A percentile compares a stretch with the other conserved stretches of the same genome.
Conservation (phyloP, 1,284 basidiomycete genomes). For the Tilletia caries region DNA sequence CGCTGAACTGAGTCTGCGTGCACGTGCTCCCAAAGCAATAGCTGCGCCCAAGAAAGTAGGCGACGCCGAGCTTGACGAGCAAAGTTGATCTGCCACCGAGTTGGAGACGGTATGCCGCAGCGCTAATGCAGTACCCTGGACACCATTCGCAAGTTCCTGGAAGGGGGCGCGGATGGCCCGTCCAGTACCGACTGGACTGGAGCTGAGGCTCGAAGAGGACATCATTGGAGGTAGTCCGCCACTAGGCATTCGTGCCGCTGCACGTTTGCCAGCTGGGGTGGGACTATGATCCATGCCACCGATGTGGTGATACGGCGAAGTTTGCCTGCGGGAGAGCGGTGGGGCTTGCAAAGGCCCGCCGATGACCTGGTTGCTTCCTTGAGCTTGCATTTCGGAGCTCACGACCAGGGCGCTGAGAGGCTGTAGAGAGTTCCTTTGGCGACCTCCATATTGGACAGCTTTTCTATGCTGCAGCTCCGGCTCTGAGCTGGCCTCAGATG, state of each 20-base stretch:
- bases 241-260: not conserved
- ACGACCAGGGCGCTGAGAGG: no score
- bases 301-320: slow-evolving; percentile 1
- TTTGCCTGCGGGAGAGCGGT: not conserved
- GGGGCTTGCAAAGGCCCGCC: not conserved
- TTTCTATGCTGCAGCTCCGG: not conserved
- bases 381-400: no score
- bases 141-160: not conserved
- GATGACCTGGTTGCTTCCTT: not conserved
- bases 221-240: not conserved
- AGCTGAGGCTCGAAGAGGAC: not conserved
- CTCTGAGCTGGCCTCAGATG: slow-evolving; percentile 1
- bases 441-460: no score
- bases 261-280: not conserved
- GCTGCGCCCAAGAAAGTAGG: not conserved
- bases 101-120: not conserved
- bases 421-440: no score
- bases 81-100: not conserved
- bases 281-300: slow-evolving; percentile 6
- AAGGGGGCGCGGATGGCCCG: not conserved
- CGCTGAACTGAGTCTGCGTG: not conserved
- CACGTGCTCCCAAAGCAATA: not conserved
- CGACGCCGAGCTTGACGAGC: not conserved
- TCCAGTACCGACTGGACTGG: not conserved
- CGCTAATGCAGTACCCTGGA: not conserved